Conservation (phyloP, 805 yeast genomes). For the Lipomyces kockii region DNA sequence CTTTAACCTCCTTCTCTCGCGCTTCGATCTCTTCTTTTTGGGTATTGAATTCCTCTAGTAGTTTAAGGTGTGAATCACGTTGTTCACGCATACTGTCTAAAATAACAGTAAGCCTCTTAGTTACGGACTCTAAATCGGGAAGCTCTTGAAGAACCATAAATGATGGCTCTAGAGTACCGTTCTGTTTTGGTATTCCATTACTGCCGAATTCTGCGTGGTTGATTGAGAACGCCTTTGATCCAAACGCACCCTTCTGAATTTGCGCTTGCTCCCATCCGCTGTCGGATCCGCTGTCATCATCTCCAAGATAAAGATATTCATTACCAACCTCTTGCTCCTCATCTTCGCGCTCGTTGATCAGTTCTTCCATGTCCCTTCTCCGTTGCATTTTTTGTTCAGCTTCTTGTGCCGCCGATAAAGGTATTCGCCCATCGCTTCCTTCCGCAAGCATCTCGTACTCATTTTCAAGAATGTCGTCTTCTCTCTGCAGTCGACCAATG, state of each 20-base stretch:
- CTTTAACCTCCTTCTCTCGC: slow-evolving; percentile 23
- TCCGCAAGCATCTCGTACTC: slow-evolving; percentile 34
- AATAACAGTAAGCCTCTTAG: slow-evolving; percentile 19
- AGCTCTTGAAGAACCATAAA: slow-evolving; percentile 21
- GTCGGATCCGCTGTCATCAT: slow-evolving; percentile 23
- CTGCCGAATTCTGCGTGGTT: neutral
- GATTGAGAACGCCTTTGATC: slow-evolving; percentile 7
- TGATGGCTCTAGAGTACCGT: neutral
- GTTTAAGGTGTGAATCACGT: slow-evolving; percentile 21
- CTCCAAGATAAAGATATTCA: slow-evolving; percentile 17
- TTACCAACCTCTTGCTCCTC: slow-evolving; percentile 18
- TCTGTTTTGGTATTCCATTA: neutral
- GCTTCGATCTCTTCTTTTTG: slow-evolving; percentile 21
- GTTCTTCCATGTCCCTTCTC: slow-evolving; percentile 25
- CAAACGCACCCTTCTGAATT: slow-evolving; percentile 29
- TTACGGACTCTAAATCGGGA: slow-evolving; percentile 28
- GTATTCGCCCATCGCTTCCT: slow-evolving; percentile 35
- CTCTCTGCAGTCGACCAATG: slow-evolving; percentile 21
- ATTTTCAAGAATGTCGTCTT: slow-evolving; percentile 28
- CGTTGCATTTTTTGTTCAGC: slow-evolving; percentile 23
- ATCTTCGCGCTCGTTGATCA: slow-evolving; percentile 30
- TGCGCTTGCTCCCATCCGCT: slow-evolving; percentile 36
- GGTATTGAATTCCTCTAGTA: slow-evolving; percentile 15
- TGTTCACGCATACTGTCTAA: slow-evolving; percentile 21
- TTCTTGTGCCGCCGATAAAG: slow-evolving; percentile 30